phyloP scores from a whole-genome alignment of 371 early-diverging fungal genomes.

The Globomyces sp. region DNA sequence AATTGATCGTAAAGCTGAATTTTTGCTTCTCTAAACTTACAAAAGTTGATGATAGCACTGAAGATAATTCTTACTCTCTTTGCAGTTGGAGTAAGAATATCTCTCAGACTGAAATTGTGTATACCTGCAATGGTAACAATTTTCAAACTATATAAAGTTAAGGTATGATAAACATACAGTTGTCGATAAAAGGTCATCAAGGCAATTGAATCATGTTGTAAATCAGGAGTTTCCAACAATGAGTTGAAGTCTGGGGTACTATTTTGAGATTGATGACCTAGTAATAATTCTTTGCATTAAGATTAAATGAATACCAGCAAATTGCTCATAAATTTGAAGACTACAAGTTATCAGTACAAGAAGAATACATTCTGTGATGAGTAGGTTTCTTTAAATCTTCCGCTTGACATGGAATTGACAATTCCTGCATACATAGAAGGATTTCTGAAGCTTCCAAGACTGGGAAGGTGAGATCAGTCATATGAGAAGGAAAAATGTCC shows the following conservation, averaged over 20 bases:
- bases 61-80: constrained; percentile 61
- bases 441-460: constrained; percentile 60
- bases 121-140: constrained; percentile 68
- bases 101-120: constrained; percentile 67
- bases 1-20: constrained; percentile 41
- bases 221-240: constrained; percentile 20
- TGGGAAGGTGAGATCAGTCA: constrained; percentile 42
- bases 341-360: no score
- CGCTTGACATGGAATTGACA: constrained; percentile 58
- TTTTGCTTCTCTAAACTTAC: constrained; percentile 81
- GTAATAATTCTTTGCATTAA: neutral
- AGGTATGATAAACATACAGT: constrained; percentile 25
- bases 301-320: constrained; percentile 42
- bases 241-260: constrained; percentile 9
- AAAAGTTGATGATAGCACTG: constrained; percentile 79
- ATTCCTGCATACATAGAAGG: constrained; percentile 58
- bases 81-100: constrained; percentile 71
- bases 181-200: constrained; percentile 43
- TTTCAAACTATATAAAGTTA: constrained; percentile 37
- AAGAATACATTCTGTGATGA: constrained; percentile 39
- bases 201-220: constrained; percentile 43
- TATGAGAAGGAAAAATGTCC: neutral
- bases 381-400: constrained; percentile 66
- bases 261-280: neutral
- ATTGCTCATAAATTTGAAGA: constrained; percentile 56